A percentile compares a stretch with the other conserved stretches of the same genome.
phyloP scores from a whole-genome alignment of 1,139 yeast genomes.

The Scheffersomyces illinoinensis region DNA sequence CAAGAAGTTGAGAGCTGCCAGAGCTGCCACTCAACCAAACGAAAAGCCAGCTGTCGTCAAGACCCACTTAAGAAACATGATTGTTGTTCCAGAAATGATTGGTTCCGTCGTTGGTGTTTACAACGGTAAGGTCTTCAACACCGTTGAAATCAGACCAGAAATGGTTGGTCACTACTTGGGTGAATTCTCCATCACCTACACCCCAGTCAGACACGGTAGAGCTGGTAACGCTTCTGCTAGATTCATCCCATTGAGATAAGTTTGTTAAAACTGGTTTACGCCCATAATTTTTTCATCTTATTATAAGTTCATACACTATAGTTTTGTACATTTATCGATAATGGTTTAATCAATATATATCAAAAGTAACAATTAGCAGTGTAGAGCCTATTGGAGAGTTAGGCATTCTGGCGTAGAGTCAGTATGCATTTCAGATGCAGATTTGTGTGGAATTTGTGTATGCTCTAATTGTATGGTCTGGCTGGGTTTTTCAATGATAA shows the following conservation, averaged over 20 bases:
- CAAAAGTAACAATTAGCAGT: background rate
- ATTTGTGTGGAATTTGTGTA: no score
- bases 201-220: slow-evolving; percentile 99
- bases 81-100: slow-evolving; percentile 99
- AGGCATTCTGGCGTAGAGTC: background rate
- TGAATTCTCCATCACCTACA: slow-evolving; percentile 99
- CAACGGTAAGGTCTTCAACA: slow-evolving; percentile 99
- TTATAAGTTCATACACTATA: slow-evolving; percentile 5
- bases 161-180: slow-evolving; percentile 99
- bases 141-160: slow-evolving; percentile 98
- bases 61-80: slow-evolving; percentile 99
- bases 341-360: slow-evolving; percentile 12
- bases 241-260: slow-evolving; percentile 68
- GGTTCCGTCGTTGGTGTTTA: slow-evolving; percentile 98
- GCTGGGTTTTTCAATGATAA: no score
- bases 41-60: slow-evolving; percentile 98
- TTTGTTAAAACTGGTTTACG: slow-evolving; percentile 3
- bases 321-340: slow-evolving; percentile 11
- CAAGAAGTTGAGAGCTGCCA: slow-evolving; percentile 98
- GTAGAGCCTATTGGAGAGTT: background rate
- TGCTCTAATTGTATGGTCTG: no score
- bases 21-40: slow-evolving; percentile 86
- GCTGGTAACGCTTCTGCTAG: slow-evolving; percentile 93
- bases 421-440: background rate
- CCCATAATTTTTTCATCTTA: slow-evolving; percentile 1